Percentiles rank a stretch among this genome's conserved stretches.
Conservation (phyloP, 169 alveolate species). For the Amoebophrya sp. region DNA sequence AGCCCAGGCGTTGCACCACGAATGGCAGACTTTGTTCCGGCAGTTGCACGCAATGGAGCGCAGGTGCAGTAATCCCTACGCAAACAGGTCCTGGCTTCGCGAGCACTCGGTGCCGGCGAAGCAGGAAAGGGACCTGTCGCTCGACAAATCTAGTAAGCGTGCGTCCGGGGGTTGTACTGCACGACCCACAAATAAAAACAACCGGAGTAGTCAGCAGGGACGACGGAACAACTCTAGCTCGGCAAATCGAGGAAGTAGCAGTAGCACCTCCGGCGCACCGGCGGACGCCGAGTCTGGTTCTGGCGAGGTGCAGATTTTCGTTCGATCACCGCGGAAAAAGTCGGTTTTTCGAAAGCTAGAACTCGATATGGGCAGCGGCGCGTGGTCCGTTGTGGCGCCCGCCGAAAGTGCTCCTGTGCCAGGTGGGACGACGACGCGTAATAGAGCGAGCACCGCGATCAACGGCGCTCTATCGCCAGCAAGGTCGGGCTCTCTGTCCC, state of each 20-base stretch:
- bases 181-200: too few species aligned
- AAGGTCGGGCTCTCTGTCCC: too few species aligned
- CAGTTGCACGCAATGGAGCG: neutral
- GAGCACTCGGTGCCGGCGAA: neutral
- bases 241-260: neutral
- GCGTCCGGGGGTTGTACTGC: too few species aligned
- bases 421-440: too few species aligned
- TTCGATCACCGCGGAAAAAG: neutral
- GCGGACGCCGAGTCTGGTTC: neutral
- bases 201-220: neutral
- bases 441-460: too few species aligned
- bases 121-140: too few species aligned
- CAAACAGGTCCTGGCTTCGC: neutral
- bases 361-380: too few species aligned
- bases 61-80: neutral
- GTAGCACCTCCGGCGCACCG: neutral
- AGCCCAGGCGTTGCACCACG: neutral
- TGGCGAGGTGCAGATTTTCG: neutral
- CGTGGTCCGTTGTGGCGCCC: too few species aligned
- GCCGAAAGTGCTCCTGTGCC: too few species aligned
- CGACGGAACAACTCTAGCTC: neutral
- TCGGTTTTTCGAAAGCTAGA: neutral
- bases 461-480: too few species aligned
- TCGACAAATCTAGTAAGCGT: too few species aligned
- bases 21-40: neutral